Percentiles rank a stretch among this genome's conserved stretches.
phyloP scores from a whole-genome alignment of 2,329 filamentous ascomycete genomes.

The Venturia carpophila region DNA sequence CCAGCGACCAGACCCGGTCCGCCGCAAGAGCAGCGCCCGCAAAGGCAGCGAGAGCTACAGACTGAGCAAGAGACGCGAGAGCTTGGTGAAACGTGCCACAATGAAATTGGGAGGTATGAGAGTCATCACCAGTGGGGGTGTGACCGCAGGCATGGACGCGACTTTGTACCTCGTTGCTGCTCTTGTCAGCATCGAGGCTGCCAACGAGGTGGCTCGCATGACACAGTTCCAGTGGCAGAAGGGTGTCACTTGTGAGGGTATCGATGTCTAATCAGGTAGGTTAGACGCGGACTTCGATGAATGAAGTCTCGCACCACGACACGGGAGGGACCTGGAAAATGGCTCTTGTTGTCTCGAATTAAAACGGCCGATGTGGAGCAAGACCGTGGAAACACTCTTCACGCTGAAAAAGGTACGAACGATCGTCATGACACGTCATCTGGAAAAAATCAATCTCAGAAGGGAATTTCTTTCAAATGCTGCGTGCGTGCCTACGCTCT shows the following conservation, averaged over 20 bases:
- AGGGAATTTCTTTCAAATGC: neutral
- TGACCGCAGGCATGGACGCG: conserved; percentile 75
- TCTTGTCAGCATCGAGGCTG: conserved; percentile 67
- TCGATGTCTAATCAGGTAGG: conserved; percentile 57
- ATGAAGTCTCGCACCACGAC: conserved; percentile 1
- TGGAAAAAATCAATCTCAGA: conserved; percentile 11
- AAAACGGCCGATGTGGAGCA: conserved; percentile 2
- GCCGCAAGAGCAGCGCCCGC: conserved; percentile 42
- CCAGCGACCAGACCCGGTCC: conserved; percentile 53
- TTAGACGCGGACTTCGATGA: conserved; percentile 9
- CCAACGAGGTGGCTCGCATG: conserved; percentile 63
- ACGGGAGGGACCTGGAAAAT: conserved; percentile 5
- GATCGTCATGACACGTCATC: neutral
- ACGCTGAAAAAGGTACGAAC: conserved; percentile 7
- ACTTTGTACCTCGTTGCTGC: conserved; percentile 78
- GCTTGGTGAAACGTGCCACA: conserved; percentile 67
- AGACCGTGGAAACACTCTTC: conserved; percentile 10
- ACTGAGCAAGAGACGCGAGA: conserved; percentile 66
- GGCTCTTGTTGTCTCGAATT: conserved; percentile 1
- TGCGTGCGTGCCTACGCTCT: too few species aligned
- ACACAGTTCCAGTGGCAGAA: conserved; percentile 83
- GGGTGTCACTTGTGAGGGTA: conserved; percentile 74
- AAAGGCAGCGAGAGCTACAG: conserved; percentile 82
- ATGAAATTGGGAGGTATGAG: conserved; percentile 62
- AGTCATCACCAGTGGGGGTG: conserved; percentile 72